Percentiles rank a stretch among this genome's conserved stretches.
These are phyloP conservation scores for Coemansia sp. DNA, from an alignment of 192 early-diverging fungal species.

Conservation along the genomic window DNA sequence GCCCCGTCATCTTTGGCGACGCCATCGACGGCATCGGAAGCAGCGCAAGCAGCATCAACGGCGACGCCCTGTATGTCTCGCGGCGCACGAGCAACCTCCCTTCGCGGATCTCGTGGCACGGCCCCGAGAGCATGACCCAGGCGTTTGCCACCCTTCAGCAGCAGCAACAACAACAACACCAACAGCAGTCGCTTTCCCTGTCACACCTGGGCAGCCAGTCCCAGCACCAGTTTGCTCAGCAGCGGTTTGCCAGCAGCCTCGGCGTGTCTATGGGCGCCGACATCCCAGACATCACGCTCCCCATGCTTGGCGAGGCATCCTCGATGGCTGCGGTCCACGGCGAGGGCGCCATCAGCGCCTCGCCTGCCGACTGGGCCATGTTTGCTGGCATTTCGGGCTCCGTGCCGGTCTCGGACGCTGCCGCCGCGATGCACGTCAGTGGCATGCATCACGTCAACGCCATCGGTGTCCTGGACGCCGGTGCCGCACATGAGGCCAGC, in stretches of 20 bases:
- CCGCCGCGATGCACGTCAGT: conserved; percentile 9
- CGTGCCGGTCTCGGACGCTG: conserved; percentile 13
- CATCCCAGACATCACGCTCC: conserved; percentile 22
- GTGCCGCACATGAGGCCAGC: conserved; percentile 7
- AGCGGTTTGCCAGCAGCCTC: conserved; percentile 16
- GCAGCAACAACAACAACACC: conserved; percentile 23
- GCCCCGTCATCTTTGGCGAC: conserved; percentile 30
- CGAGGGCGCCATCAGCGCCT: conserved; percentile 13
- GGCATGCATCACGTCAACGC: conserved; percentile 39
- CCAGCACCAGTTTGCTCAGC: conserved; percentile 5
- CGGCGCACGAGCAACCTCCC: conserved; percentile 26
- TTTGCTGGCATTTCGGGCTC: conserved; percentile 36
- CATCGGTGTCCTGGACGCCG: conserved; percentile 19
- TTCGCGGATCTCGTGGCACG: conserved; percentile 49
- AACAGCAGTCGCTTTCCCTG: conserved; percentile 12
- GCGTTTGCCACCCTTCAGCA: conserved; percentile 32
- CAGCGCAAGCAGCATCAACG: conserved; percentile 7
- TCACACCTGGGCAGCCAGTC: conserved; percentile 6
- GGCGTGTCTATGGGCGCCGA: conserved; percentile 37
- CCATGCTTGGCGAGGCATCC: conserved; percentile 32
- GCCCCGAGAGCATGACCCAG: conserved; percentile 41
- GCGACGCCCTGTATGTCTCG: conserved; percentile 16
- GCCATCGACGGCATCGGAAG: not conserved
- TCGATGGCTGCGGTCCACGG: conserved; percentile 18
- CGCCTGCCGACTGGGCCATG: conserved; percentile 47